Percentiles rank a stretch among this genome's conserved stretches.
phyloP scores from a whole-genome alignment of 192 early-diverging fungal species.

The Backusella australiensis region DNA sequence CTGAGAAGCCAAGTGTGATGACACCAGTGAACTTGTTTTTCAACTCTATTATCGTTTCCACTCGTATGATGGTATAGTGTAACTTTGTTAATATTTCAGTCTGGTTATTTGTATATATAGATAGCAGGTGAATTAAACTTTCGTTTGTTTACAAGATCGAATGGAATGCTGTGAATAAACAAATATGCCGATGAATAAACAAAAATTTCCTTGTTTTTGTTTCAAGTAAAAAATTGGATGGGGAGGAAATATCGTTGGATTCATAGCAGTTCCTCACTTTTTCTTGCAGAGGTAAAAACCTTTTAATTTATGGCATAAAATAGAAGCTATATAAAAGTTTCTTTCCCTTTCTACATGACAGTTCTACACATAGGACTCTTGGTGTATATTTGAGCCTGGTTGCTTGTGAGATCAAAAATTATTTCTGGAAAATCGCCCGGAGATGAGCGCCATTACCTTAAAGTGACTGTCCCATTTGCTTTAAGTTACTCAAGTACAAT shows the following conservation, averaged over 20 bases:
- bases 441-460: not conserved
- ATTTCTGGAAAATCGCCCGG: not conserved
- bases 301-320: too few relatives aligned
- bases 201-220: not conserved
- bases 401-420: not conserved
- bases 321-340: too few relatives aligned
- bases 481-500: not conserved
- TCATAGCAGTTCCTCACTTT: too few relatives aligned
- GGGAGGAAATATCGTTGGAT: not conserved
- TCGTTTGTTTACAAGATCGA: not conserved
- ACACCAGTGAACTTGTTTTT: not conserved
- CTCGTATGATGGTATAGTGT: not conserved
- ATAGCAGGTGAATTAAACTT: not conserved
- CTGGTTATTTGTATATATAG: too few relatives aligned
- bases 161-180: constrained; percentile 1
- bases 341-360: too few relatives aligned
- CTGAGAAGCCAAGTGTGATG: not conserved
- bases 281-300: too few relatives aligned
- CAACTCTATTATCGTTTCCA: not conserved
- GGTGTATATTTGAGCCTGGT: not conserved
- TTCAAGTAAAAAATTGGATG: not conserved
- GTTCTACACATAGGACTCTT: too few relatives aligned
- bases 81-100: too few relatives aligned
- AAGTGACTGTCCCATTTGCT: not conserved
- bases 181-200: not conserved